Evolutionary conservation across 768 basidiomycete genomes (phyloP).

Genomic region (Pleurotus salmoneostramineus): DNA sequence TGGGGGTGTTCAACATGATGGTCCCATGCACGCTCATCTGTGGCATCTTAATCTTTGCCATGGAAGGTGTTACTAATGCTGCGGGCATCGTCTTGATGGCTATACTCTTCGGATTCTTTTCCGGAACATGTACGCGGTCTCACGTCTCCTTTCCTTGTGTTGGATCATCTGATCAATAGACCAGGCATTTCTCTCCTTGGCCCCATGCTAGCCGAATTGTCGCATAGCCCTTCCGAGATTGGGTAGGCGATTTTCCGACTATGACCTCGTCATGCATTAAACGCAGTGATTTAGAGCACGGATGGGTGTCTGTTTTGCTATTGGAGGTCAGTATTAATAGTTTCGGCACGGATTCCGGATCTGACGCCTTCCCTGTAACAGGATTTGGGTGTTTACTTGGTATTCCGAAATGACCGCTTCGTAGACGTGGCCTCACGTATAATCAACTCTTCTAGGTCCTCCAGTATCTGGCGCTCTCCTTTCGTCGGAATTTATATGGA

Average conservation of each 20-base stretch:
- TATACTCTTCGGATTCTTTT: constrained; percentile 43
- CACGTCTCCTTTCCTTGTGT: not conserved
- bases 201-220: constrained; percentile 39
- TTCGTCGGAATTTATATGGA: constrained; percentile 49
- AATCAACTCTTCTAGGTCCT: constrained; percentile 29
- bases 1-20: constrained; percentile 39
- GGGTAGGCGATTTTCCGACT: constrained; percentile 20
- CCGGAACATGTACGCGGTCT: constrained; percentile 36
- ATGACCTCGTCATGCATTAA: constrained; percentile 20
- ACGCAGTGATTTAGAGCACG: constrained; percentile 13
- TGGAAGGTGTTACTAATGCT: constrained; percentile 32
- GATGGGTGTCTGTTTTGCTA: not conserved
- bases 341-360: not conserved
- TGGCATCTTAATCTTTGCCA: constrained; percentile 36
- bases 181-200: constrained; percentile 37
- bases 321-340: not conserved
- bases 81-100: constrained; percentile 34
- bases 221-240: constrained; percentile 43
- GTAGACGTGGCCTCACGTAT: not conserved
- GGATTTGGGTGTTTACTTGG: too few species aligned
- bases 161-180: not conserved
- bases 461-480: constrained; percentile 59
- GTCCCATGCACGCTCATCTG: constrained; percentile 26
- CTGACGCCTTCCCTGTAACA: not conserved
- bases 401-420: too few species aligned